phyloP scores from a whole-genome alignment of 2,329 filamentous ascomycete species.

The Penicillium sp. region DNA sequence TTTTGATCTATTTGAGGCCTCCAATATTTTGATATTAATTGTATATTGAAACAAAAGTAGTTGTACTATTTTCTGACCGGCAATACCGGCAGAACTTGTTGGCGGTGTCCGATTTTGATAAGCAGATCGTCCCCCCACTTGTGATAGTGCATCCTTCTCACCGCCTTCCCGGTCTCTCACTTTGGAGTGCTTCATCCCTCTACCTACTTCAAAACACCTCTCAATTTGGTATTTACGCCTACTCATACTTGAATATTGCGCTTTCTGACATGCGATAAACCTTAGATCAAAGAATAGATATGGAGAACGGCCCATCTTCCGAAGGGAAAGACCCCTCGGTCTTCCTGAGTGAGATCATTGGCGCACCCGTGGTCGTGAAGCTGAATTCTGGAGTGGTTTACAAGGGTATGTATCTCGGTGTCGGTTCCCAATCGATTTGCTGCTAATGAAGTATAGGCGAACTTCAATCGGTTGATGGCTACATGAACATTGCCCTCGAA shows the following conservation, averaged over 20 bases:
- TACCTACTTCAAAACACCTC: background rate
- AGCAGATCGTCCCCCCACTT: slow-evolving; percentile 8
- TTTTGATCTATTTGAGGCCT: background rate
- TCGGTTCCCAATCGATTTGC: background rate
- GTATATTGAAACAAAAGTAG: background rate
- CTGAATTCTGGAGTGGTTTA: slow-evolving; percentile 98
- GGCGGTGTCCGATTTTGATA: background rate
- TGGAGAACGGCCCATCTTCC: slow-evolving; percentile 70
- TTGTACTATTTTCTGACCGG: background rate
- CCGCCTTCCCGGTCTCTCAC: slow-evolving; percentile 8
- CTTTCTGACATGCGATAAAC: background rate
- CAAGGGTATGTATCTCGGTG: slow-evolving; percentile 64
- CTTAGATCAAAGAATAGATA: slow-evolving; percentile 35
- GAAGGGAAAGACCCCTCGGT: slow-evolving; percentile 90
- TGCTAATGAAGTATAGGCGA: slow-evolving; percentile 61
- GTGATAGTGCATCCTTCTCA: slow-evolving; percentile 6
- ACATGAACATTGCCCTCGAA: slow-evolving; percentile 99
- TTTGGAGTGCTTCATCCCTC: slow-evolving; percentile 6
- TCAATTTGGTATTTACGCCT: background rate
- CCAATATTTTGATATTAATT: background rate
- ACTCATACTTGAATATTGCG: background rate
- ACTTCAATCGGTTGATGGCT: slow-evolving; percentile 94
- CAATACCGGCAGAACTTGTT: background rate
- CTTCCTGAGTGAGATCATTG: slow-evolving; percentile 92
- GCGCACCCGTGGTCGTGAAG: slow-evolving; percentile 91